Conservation (phyloP, 1,139 yeast genomes). For the Kodamaea suecica region DNA sequence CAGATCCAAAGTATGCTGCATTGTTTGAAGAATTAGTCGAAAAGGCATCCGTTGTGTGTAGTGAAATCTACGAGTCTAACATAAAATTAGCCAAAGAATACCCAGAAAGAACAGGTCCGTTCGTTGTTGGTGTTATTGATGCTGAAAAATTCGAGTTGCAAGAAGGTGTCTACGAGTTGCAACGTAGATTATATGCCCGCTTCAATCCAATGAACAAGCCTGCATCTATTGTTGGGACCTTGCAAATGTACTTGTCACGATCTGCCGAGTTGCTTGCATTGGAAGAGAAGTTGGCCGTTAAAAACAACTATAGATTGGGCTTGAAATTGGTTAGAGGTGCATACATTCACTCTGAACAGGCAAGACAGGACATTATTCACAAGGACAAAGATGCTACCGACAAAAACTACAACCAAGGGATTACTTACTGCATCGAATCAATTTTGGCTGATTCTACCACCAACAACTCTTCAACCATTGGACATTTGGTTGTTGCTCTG, state of each 20-base stretch:
- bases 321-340: slow-evolving; percentile 97
- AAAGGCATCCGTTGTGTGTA: slow-evolving; percentile 59
- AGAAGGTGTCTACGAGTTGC: slow-evolving; percentile 87
- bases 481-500: slow-evolving; percentile 89
- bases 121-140: slow-evolving; percentile 83
- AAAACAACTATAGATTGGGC: slow-evolving; percentile 70
- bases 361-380: slow-evolving; percentile 66
- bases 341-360: slow-evolving; percentile 84
- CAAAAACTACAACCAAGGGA: slow-evolving; percentile 67
- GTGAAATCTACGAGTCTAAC: slow-evolving; percentile 58
- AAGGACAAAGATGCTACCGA: slow-evolving; percentile 77
- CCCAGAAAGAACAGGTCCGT: slow-evolving; percentile 72
- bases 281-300: slow-evolving; percentile 65
- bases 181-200: slow-evolving; percentile 72
- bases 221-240: slow-evolving; percentile 80
- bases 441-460: slow-evolving; percentile 35
- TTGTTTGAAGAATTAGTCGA: slow-evolving; percentile 61
- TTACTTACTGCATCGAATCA: slow-evolving; percentile 59
- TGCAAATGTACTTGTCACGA: slow-evolving; percentile 86
- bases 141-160: slow-evolving; percentile 90
- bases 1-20: slow-evolving; percentile 39
- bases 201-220: slow-evolving; percentile 63
- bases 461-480: slow-evolving; percentile 52
- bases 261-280: slow-evolving; percentile 57
- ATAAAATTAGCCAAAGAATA: slow-evolving; percentile 44